Base-by-base conservation (phyloP, 441 rosid genomes). In the Mallotus repandus region DNA sequence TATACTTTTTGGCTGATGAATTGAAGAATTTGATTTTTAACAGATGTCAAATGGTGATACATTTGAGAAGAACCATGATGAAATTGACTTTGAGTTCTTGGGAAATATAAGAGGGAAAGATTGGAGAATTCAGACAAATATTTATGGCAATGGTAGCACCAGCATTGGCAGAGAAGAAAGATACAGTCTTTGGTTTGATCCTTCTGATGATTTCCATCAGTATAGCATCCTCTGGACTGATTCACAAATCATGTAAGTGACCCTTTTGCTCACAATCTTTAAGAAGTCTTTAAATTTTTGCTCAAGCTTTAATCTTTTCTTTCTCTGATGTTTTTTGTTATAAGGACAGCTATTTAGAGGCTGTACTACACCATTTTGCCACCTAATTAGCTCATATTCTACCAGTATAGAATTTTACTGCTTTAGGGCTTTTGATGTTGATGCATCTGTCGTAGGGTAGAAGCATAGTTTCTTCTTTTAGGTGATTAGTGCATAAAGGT, bases 21-120 rank as follows among this genome's bases (percentile, higher is more conserved):
- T 75, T 52, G 7, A 7, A 46, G 12, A 21, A 35, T 35, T 48
- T 10, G 46, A 59, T 29, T 74, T 58, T 75, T 38, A 65, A 7
- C 86, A 96, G 99, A 90, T 93, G 97, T 96, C 98, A 18, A 96
- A 96, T 83, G 99, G 97, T 50, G 99, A 96, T 66, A 84, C 85
- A 38, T 96, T 86, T 75, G 86, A 89, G 91, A 93, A 89, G 86
- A 93, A 90, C 67, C 99, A 96, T 46, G 99, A 96, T 69, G 99
- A 96, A 76, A 91, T 96, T 35, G 99, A 96, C 83, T 96, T 96
- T 56, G 99, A 96, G 86, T 96, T 96, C 81, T 80, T 96, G 86
- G 99, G 99, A 5, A 96, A 96, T 78, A 93, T 96, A 32, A 91
- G 98, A 86, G 99, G 98, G 69, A 93, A 88, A 81, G 90, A 93